Base-by-base conservation (phyloP, 805 yeast genomes). In the Monosporozyma aquatica region DNA sequence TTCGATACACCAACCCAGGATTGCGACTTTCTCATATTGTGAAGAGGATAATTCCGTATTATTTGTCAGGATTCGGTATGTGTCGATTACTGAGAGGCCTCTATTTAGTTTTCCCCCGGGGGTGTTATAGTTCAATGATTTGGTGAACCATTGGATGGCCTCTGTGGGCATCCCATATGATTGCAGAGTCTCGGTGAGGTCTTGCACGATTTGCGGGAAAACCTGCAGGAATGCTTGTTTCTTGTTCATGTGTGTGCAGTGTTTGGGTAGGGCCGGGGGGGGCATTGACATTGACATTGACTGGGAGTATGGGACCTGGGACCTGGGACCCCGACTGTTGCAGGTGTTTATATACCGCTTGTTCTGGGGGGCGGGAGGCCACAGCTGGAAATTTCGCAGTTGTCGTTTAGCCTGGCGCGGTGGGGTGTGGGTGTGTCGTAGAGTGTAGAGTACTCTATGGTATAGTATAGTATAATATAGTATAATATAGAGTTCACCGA, bases 81-180 rank as follows among this genome's bases (percentile, higher is more conserved):
- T 86, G 63, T 90, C 97, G 48, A 92, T 80, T 15, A 92, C 97
- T 29, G 97, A 86, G 45, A 92, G 68, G 25, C 99, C 99, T 62
- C 99, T 78, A 75, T 92, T 92, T 60, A 87, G 74, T 66, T 92
- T 92, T 40, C 99, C 99, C 47, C 97, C 96, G 45, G 95, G 90
- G 5, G 95, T 80, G 70, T 92, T 92, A 71, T 90, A 84, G 55
- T 80, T 67, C 60, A 90, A 68, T 51, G 71, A 78, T 40, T 73
- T 72, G 52, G 71, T 75, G 65, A 77, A 86, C 97, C 98, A 92
- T 22, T 74, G 76, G 44, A 83, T 74, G 29, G 96, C 97, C 48
- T 84, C 92, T 42, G 71, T 65, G 24, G 95, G 87, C 79, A 92
- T 83, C 43, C 87, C 85, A 65, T 87, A 85, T 40, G 68, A 68